Evolutionary conservation across 2,329 filamentous ascomycete species (phyloP).

Genomic region (Fusarium continuum): DNA sequence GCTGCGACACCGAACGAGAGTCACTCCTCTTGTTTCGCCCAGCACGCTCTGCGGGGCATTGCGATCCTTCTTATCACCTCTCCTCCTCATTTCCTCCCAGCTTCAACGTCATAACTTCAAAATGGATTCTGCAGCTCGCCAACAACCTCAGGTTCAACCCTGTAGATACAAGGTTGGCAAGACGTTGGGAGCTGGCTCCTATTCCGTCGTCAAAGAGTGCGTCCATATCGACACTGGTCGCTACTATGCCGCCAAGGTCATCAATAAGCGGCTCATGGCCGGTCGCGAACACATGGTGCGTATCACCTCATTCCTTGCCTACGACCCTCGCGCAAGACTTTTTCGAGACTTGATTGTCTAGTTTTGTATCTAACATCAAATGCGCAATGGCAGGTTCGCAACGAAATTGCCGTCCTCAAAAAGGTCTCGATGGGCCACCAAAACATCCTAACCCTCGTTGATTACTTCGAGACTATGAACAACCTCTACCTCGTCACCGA

Average conservation of each 20-base stretch:
- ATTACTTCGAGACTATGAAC: slow-evolving; percentile 99
- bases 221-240: slow-evolving; percentile 97
- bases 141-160: slow-evolving; percentile 78
- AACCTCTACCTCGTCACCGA: slow-evolving; percentile 99
- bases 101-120: slow-evolving; percentile 10
- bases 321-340: neutral
- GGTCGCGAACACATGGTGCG: slow-evolving; percentile 96
- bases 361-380: slow-evolving; percentile 29
- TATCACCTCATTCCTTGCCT: slow-evolving; percentile 4
- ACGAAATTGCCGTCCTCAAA: slow-evolving; percentile 97
- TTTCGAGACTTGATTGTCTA: neutral
- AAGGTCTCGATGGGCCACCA: slow-evolving; percentile 99
- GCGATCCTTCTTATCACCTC: slow-evolving; percentile 17
- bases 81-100: slow-evolving; percentile 1
- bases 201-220: slow-evolving; percentile 98
- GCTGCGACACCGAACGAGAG: neutral
- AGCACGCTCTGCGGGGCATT: slow-evolving; percentile 29
- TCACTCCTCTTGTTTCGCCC: neutral
- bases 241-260: slow-evolving; percentile 99
- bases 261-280: slow-evolving; percentile 98
- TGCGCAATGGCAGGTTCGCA: slow-evolving; percentile 73
- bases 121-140: slow-evolving; percentile 40
- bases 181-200: slow-evolving; percentile 94
- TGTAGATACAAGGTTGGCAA: slow-evolving; percentile 99
- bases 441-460: slow-evolving; percentile 96